A percentile compares a stretch with the other conserved stretches of the same genome.
phyloP scores from a whole-genome alignment of 345 rosid species.

The Adansonia digitata region DNA sequence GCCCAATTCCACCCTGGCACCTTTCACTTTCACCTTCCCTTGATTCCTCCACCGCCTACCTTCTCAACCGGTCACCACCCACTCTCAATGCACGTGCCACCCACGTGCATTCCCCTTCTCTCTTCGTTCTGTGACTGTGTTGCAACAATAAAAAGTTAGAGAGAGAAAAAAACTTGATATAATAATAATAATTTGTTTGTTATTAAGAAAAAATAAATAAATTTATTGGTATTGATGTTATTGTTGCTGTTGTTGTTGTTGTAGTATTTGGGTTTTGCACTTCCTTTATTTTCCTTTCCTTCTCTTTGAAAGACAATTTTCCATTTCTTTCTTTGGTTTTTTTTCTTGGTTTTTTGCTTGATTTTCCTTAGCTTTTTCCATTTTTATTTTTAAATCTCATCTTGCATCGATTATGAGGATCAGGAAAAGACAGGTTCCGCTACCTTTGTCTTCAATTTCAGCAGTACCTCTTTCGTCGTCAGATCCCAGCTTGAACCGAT shows the following conservation, averaged over 20 bases:
- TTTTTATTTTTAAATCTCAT: neutral
- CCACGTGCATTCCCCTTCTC: conserved; percentile 19
- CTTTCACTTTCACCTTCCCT: conserved; percentile 29
- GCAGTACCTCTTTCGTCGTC: conserved; percentile 77
- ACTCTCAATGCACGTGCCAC: neutral
- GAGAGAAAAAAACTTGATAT: conserved; percentile 16
- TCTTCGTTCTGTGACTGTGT: conserved; percentile 30
- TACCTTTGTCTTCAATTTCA: conserved; percentile 68
- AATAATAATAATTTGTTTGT: conserved; percentile 1
- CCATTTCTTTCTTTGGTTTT: conserved; percentile 6
- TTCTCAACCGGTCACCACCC: conserved; percentile 2
- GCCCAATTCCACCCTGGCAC: conserved; percentile 43
- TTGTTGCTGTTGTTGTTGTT: neutral
- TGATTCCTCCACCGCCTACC: conserved; percentile 48
- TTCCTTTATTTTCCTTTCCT: conserved; percentile 14
- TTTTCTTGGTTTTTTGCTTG: neutral
- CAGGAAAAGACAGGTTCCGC: conserved; percentile 73
- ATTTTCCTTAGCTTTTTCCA: neutral
- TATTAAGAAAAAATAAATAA: neutral
- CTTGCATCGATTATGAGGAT: conserved; percentile 67
- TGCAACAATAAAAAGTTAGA: conserved; percentile 57
- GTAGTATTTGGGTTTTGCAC: conserved; percentile 25
- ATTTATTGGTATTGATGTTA: conserved; percentile 4
- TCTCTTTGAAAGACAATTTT: neutral
- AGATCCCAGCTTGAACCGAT: conserved; percentile 59